Conservation (phyloP, 2,329 filamentous ascomycete genomes). For the Phialophora tarda region DNA sequence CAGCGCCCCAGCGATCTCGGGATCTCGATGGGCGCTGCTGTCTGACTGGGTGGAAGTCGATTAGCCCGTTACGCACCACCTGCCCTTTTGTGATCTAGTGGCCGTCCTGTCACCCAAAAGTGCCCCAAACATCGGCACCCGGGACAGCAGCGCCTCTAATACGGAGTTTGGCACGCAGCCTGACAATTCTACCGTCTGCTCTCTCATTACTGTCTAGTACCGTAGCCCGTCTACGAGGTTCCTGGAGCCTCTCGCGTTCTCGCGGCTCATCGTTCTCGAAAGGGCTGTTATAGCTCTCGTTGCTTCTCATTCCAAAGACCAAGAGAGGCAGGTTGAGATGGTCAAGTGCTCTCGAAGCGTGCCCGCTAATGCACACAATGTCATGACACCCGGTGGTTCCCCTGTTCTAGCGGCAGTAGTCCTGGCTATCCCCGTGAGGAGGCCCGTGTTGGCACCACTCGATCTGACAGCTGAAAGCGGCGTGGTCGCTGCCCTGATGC, state of each 20-base stretch:
- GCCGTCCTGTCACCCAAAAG: not conserved
- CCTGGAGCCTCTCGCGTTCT: not conserved
- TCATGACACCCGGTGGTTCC: conserved; percentile 15
- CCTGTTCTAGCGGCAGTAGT: conserved; percentile 5
- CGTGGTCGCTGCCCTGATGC: not conserved
- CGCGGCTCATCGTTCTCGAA: not conserved
- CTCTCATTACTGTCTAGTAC: not conserved
- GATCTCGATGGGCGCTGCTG: not conserved
- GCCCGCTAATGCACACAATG: conserved; percentile 17
- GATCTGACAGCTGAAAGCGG: conserved; percentile 8
- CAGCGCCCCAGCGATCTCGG: not conserved
- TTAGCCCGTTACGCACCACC: not conserved
- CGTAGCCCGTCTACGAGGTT: not conserved
- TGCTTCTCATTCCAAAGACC: not conserved
- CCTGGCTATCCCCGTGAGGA: conserved; percentile 18
- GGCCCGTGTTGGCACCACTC: not conserved
- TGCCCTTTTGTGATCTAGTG: conserved; percentile 2
- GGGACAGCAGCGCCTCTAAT: not conserved
- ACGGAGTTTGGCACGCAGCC: not conserved
- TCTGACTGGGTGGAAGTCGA: not conserved
- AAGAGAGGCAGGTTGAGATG: not conserved
- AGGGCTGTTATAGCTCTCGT: not conserved
- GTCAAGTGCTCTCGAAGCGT: not conserved
- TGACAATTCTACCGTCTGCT: not conserved
- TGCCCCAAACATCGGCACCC: not conserved